Evolutionary conservation across 148 eudicot species (phyloP), one percentile per base, ranked within the genome.

Genomic region (Salicornia ramosissima): DNA sequence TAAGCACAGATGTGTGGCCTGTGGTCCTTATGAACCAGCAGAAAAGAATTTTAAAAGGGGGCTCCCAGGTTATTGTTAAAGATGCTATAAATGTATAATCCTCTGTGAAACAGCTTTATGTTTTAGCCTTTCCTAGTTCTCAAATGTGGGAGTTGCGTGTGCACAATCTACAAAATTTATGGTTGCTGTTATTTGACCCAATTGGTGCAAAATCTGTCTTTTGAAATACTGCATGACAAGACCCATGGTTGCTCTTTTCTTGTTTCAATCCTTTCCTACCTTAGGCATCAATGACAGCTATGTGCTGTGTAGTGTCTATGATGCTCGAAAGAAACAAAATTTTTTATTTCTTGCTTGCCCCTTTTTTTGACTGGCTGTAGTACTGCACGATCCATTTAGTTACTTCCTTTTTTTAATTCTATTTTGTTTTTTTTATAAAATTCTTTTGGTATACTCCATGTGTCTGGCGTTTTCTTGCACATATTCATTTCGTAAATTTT

Each of bases 391-490:
- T n/a, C n/a, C n/a, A 4, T 6, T 3, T 16, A 22, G 39, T 55
- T 29, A 33, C 33, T 54, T 56, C n/a, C 59, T 28, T 5, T 52
- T 1, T 55, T 4, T 70, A 10, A 13, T 39, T 28, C 62, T 45
- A 28, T 68, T 16, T 21, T 2, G 28, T 52, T 52, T 28, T 9
- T 58, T 11, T 18, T 39, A 26, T 26, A 11, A 6, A 21, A 21
- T 5, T 11, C 39, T 15, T 40, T 46, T 57, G 13, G 5, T 29
- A 19, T 57, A 25, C 28, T 29, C 22, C 13, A 22, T 13, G 29
- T n/a, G 21, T 26, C 42, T 54, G 26, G 70, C 34, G 54, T 63
- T 40, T 69, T 22, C 68, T 63, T 26, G 28, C 46, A 71, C 58
- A 47, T 2, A 31, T 11, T 42, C 18, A 16, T 45, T 47, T 28